Evolutionary conservation across 2,329 filamentous ascomycete species (phyloP), one percentile per base, ranked within the genome.

Genomic region (Pseudocercospora cruenta): DNA sequence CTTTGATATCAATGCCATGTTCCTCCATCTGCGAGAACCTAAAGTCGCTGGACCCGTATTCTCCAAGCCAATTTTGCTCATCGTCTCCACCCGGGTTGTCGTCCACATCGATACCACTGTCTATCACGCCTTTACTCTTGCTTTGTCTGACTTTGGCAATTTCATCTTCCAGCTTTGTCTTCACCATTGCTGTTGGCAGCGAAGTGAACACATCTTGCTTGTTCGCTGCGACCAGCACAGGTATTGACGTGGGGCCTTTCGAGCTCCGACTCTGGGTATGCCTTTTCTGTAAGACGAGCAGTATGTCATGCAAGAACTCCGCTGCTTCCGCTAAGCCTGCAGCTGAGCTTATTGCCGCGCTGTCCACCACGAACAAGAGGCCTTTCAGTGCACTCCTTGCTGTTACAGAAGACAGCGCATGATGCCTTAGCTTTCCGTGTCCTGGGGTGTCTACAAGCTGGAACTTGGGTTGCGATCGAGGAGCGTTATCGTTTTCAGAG

Each of bases 121-220:
- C 92, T 75, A 96, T 79, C 65, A 99, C 79, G 0, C 93, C 93
- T 80, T 91, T 94, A 72, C 90, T 91, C 76, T 88, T 89, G 47
- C 91, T 91, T 64, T 85, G 83, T 57, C 94, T 87, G 60, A 98
- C 90, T 58, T 90, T 87, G 26, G 89, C 88, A 67, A 98, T 88
- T 78, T 97, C 94, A 12, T 85, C 83, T 80, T 98, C 94, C 14
- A 99, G 83, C 69, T 86, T 87, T 61, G 85, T 84, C 78, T 87
- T 90, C 66, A 97, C 91, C 33, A 96, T 83, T 5, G 86, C 85
- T 0, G 91, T 87, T 0, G 95, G 95, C 60, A 97, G 82, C 7
- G 94, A 93, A 0, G 95, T 97, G 78, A 99, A 99, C 0, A 99
- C 84, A 78, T 99, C 95, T 76, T 93, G 86, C 84, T 99, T 99